These are phyloP conservation scores for Torulaspora indica DNA, from an alignment of 805 yeast species.

Conservation along the genomic window DNA sequence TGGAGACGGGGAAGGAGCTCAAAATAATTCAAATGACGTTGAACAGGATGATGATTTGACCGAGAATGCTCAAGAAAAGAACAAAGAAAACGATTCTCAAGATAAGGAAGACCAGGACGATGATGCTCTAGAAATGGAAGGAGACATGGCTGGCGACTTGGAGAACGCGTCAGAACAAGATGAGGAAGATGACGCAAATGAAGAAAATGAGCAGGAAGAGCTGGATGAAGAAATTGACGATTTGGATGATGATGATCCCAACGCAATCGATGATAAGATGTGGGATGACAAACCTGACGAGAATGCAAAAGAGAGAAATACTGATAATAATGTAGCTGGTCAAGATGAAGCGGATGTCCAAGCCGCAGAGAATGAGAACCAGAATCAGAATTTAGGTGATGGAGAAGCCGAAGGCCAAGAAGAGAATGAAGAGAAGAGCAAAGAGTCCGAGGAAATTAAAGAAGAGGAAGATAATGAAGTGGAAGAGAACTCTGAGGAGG, in stretches of 20 bases:
- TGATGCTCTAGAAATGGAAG: constrained; percentile 90
- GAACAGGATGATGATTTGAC: constrained; percentile 88
- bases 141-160: constrained; percentile 92
- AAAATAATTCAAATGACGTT: constrained; percentile 73
- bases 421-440: constrained; percentile 25
- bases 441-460: constrained; percentile 22
- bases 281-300: constrained; percentile 91
- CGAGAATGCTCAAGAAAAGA: constrained; percentile 70
- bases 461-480: constrained; percentile 40
- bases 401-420: constrained; percentile 37
- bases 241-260: constrained; percentile 84
- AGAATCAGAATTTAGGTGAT: constrained; percentile 37
- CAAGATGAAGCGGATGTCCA: constrained; percentile 42
- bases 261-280: constrained; percentile 94
- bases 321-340: constrained; percentile 63
- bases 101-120: constrained; percentile 49
- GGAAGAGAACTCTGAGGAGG: constrained; percentile 50
- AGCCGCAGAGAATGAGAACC: constrained; percentile 38
- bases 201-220: constrained; percentile 63
- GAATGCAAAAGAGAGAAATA: constrained; percentile 72
- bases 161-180: constrained; percentile 76
- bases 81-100: constrained; percentile 67
- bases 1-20: constrained; percentile 90
- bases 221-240: constrained; percentile 87
- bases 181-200: constrained; percentile 48